Evolutionary conservation across 169 alveolate genomes (phyloP).

Genomic region (Plasmodium relictum): DNA sequence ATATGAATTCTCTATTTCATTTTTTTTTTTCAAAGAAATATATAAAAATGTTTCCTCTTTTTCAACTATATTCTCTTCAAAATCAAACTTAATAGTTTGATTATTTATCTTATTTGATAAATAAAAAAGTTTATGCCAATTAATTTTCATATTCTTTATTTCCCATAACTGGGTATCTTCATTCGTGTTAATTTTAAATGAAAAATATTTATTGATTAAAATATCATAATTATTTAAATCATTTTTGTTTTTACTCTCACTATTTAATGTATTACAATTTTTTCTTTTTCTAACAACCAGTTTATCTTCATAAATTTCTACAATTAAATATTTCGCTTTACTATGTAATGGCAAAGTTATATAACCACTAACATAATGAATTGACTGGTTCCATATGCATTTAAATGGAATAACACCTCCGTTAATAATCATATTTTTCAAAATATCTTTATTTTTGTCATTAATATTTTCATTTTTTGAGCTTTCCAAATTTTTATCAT

Average conservation of each 20-base stretch:
- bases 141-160: constrained; percentile 57
- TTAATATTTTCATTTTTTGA: neutral
- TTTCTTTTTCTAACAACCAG: constrained; percentile 39
- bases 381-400: constrained; percentile 68
- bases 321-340: constrained; percentile 63
- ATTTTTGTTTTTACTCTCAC: neutral
- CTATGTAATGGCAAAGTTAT: constrained; percentile 41
- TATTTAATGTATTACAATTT: neutral
- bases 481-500: neutral
- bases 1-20: constrained; percentile 50
- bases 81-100: constrained; percentile 33
- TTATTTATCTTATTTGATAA: constrained; percentile 64
- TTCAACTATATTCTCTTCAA: constrained; percentile 37
- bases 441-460: constrained; percentile 4
- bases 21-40: constrained; percentile 62
- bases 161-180: constrained; percentile 79
- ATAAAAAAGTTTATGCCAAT: constrained; percentile 50
- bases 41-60: constrained; percentile 76
- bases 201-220: constrained; percentile 41
- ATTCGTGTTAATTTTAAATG: constrained; percentile 42
- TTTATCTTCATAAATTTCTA: constrained; percentile 60
- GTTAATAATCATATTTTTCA: constrained; percentile 47
- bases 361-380: constrained; percentile 37
- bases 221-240: neutral
- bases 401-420: constrained; percentile 71